Conservation (phyloP, 352 stramenopile genomes). For the Blastocystis sp. region DNA sequence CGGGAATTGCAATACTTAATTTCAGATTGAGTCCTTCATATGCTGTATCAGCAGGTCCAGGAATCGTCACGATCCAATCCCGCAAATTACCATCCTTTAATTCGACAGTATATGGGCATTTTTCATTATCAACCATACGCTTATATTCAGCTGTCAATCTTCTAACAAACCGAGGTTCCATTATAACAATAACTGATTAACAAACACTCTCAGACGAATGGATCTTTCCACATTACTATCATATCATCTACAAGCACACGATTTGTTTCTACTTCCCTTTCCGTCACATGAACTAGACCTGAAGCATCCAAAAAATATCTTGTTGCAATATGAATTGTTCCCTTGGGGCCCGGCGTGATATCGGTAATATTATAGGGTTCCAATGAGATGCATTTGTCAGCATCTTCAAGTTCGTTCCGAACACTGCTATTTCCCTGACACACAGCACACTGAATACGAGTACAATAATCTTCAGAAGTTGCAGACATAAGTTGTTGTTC, state of each 20-base stretch:
- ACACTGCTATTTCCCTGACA: no score
- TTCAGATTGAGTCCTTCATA: neutral
- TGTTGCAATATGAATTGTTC: neutral
- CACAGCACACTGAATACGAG: neutral
- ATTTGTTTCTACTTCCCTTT: no score
- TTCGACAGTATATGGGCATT: neutral
- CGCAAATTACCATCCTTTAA: slow-evolving; percentile 3
- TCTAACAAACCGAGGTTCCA: neutral
- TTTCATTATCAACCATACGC: neutral
- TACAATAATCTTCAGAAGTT: neutral
- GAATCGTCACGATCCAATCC: neutral
- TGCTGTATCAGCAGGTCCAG: neutral
- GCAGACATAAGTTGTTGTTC: neutral
- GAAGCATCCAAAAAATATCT: no score
- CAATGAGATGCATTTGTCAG: no score
- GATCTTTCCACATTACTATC: no score
- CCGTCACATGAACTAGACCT: no score
- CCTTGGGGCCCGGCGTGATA: no score
- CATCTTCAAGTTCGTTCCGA: no score
- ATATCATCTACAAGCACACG: no score
- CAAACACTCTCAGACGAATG: no score
- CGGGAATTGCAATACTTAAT: neutral
- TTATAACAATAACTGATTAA: neutral
- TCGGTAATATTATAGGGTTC: no score
- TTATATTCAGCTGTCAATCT: neutral